phyloP scores from a whole-genome alignment of 805 yeast species.

The Zygosaccharomyces siamensis region DNA sequence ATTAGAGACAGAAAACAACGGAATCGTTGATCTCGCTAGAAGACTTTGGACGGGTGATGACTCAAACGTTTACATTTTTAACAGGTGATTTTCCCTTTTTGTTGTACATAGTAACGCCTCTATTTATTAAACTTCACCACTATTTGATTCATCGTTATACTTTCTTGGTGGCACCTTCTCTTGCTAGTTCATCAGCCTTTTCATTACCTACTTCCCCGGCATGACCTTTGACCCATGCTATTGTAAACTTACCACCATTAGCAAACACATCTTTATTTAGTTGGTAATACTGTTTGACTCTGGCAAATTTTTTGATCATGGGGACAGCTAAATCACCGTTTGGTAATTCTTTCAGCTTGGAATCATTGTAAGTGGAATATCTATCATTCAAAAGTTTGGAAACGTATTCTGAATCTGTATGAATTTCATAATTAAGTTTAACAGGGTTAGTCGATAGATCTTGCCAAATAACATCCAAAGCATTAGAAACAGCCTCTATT shows the following conservation, averaged over 20 bases:
- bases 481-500: slow-evolving; percentile 58
- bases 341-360: slow-evolving; percentile 33
- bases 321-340: slow-evolving; percentile 32
- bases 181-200: slow-evolving; percentile 71
- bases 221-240: slow-evolving; percentile 72
- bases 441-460: slow-evolving; percentile 17
- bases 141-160: background rate
- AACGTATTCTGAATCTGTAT: slow-evolving; percentile 70
- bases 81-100: slow-evolving; percentile 7
- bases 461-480: slow-evolving; percentile 42
- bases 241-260: slow-evolving; percentile 38
- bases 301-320: slow-evolving; percentile 40
- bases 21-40: slow-evolving; percentile 47
- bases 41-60: slow-evolving; percentile 38
- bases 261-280: slow-evolving; percentile 21
- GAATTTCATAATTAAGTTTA: slow-evolving; percentile 39
- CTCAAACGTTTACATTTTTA: slow-evolving; percentile 25
- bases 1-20: slow-evolving; percentile 62
- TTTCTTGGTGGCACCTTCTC: slow-evolving; percentile 46
- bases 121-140: background rate
- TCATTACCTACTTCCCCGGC: slow-evolving; percentile 66
- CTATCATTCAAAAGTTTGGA: slow-evolving; percentile 54
- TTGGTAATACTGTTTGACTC: slow-evolving; percentile 38
- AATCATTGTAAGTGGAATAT: slow-evolving; percentile 46
- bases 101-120: slow-evolving; percentile 3